These are phyloP conservation scores for Aspergillus candidus DNA, from an alignment of 2,329 filamentous ascomycete genomes.

Conservation along the genomic window DNA sequence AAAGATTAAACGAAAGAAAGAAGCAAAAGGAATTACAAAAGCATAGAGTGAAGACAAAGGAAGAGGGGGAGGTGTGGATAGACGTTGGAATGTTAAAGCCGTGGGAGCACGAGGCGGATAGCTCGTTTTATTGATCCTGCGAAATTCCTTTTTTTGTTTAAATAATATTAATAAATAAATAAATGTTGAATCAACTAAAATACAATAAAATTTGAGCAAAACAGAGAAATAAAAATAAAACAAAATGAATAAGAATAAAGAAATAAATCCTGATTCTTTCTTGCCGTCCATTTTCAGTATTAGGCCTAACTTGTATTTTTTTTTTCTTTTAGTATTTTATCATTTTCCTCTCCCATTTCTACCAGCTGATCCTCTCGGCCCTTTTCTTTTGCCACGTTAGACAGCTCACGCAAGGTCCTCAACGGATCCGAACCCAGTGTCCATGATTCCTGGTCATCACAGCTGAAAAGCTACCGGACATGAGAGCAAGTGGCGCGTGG, in stretches of 20 bases:
- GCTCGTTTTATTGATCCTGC: too few relatives aligned
- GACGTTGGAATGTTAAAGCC: not conserved
- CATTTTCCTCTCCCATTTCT: not conserved
- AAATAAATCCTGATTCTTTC: not conserved
- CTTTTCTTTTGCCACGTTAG: slow-evolving; percentile 23
- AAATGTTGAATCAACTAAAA: too few relatives aligned
- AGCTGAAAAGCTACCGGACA: slow-evolving; percentile 8
- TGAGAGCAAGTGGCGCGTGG: slow-evolving; percentile 17
- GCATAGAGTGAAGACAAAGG: not conserved
- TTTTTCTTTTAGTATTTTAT: not conserved
- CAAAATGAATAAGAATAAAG: not conserved
- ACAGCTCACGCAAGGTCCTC: slow-evolving; percentile 22
- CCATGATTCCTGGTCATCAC: not conserved
- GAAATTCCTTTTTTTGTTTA: too few relatives aligned
- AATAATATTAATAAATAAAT: too few relatives aligned
- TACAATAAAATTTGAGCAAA: not conserved
- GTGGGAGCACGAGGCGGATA: too few relatives aligned
- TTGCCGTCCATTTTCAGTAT: not conserved
- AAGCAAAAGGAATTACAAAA: not conserved
- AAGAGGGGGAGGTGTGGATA: not conserved
- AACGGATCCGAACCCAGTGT: slow-evolving; percentile 4
- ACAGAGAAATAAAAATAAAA: slow-evolving; percentile 1
- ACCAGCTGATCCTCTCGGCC: slow-evolving; percentile 8
- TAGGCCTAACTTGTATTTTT: not conserved
- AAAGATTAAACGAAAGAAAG: not conserved